Evolutionary conservation across 306 rosid genomes (phyloP), one percentile per base, ranked within the genome.

Genomic region (Ceratonia siliqua): DNA sequence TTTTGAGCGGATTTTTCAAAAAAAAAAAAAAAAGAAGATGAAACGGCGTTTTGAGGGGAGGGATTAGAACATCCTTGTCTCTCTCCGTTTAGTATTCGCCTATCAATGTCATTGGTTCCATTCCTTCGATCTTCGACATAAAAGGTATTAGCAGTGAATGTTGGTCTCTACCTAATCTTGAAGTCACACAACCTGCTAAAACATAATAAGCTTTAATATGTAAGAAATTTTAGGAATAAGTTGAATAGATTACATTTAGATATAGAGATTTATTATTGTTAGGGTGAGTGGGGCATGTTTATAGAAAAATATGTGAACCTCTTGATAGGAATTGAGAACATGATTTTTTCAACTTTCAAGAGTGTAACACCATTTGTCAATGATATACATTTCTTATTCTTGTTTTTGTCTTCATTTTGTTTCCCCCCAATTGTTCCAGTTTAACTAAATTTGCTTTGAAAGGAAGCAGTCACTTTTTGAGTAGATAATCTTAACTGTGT

Each of bases 191-290:
- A 62, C 58, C 75, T 77, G 79, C 62, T 20, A 71, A 57, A 70
- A 67, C 72, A 74, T 54, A 84, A 85, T 81, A 85, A 80, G 80
- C 64, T 49, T 41, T 76, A 75, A 76, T 79, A 80, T 73, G 54
- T 61, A 74, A 41, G 72, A 49, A 45, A 52, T 75, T 70, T 62
- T 82, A 53, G 48, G 68, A 12, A 64, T 24, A 57, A 72, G 72
- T 77, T 79, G 66, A 71, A 69, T 81, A 79, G 82, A 82, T 83
- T 68, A 67, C 71, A 45, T 61, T 75, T 78, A 38, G 92, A 77
- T 83, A 43, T 54, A 86, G 81, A 77, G 79, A 71, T 74, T 84
- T 80, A 67, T 86, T 55, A 80, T 85, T 75, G 82, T 64, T 65
- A 32, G 84, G 83, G 49, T n/a, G n/a, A 36, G 81, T 71, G 62